Evolutionary conservation across 768 basidiomycete species (phyloP).

Genomic region (Leccinum disarticulatum): DNA sequence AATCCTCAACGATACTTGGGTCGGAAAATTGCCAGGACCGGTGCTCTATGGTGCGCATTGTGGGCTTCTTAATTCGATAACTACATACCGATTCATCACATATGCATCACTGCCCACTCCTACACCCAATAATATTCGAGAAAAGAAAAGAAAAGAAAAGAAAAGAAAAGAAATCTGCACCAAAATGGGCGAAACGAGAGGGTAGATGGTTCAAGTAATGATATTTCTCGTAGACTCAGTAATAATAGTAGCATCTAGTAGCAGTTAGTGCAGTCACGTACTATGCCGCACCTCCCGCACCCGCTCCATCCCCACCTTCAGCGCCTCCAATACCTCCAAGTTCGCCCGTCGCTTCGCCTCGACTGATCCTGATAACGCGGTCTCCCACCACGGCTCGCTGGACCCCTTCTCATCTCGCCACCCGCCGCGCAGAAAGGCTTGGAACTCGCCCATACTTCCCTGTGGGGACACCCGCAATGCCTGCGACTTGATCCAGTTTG

Average conservation of each 20-base stretch:
- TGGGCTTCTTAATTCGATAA: too few relatives aligned
- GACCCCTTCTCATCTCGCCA: slow-evolving; percentile 52
- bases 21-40: too few relatives aligned
- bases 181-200: not conserved
- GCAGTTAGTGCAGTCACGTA: not conserved
- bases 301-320: slow-evolving; percentile 26
- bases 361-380: slow-evolving; percentile 49
- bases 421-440: slow-evolving; percentile 50
- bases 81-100: too few relatives aligned
- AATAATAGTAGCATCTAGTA: not conserved
- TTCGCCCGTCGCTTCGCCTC: slow-evolving; percentile 39
- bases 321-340: slow-evolving; percentile 20
- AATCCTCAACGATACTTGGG: too few relatives aligned
- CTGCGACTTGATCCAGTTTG: slow-evolving; percentile 28
- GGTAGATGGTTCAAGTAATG: not conserved
- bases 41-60: too few relatives aligned
- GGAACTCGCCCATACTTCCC: slow-evolving; percentile 25
- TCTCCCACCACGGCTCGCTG: slow-evolving; percentile 68
- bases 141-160: too few relatives aligned
- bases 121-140: too few relatives aligned
- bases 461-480: slow-evolving; percentile 22
- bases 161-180: too few relatives aligned
- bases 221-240: not conserved
- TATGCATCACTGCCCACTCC: too few relatives aligned
- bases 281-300: slow-evolving; percentile 9